Conservation (phyloP, 2,329 filamentous ascomycete species). For the Clonostachys byssicola region DNA sequence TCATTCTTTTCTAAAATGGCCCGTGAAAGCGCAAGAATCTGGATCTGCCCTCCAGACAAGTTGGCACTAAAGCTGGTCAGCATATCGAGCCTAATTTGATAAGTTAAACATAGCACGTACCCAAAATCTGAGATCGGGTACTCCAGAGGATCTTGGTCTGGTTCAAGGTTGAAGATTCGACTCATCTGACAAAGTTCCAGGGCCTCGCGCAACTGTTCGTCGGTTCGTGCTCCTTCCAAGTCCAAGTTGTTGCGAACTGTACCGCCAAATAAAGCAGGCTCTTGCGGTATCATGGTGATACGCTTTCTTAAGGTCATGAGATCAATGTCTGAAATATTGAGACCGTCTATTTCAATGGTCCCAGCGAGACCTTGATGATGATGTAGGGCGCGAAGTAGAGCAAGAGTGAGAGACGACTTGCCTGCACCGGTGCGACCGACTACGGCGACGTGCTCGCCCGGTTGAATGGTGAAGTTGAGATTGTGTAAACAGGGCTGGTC, state of each 20-base stretch:
- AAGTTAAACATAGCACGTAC: conserved; percentile 93
- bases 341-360: conserved; percentile 41
- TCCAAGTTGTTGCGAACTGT: conserved; percentile 64
- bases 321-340: conserved; percentile 49
- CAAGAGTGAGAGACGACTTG: conserved; percentile 71
- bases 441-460: conserved; percentile 57
- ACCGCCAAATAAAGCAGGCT: conserved; percentile 57
- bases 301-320: conserved; percentile 51
- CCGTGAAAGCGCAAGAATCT: conserved; percentile 56
- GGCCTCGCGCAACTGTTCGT: conserved; percentile 42
- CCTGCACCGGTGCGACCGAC: conserved; percentile 83
- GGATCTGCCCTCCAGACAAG: conserved; percentile 57
- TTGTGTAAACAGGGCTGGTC: conserved; percentile 81
- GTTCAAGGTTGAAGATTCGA: conserved; percentile 51
- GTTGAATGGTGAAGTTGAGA: conserved; percentile 70
- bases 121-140: conserved; percentile 37
- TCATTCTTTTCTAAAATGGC: conserved; percentile 55
- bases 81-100: conserved; percentile 73
- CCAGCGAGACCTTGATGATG: conserved; percentile 62
- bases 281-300: conserved; percentile 61
- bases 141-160: conserved; percentile 31
- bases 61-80: conserved; percentile 73
- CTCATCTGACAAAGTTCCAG: conserved; percentile 77
- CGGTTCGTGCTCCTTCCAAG: conserved; percentile 54
- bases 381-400: conserved; percentile 63